Evolutionary conservation across 1,284 basidiomycete species (phyloP), one percentile per base, ranked within the genome.

Genomic region (Mycena citricolor): DNA sequence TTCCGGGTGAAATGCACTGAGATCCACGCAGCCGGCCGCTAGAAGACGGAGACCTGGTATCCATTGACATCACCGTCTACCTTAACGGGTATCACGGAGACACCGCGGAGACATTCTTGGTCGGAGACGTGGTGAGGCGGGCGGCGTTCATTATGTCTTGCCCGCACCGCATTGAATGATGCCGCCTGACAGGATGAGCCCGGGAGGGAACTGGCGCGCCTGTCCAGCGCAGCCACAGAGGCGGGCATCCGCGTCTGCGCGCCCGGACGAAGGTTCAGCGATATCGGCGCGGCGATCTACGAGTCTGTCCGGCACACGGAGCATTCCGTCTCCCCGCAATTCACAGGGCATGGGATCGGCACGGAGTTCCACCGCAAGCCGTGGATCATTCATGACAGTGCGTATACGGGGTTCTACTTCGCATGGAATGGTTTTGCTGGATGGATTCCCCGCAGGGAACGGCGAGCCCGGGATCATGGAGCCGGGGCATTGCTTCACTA

Each of bases 321-420:
- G 16, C 73, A 68, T 43, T 84, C 77, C 2, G 76, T 94, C 19
- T 93, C 88, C 28, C 68, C 75, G 8, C 79, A 88, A 44, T 91
- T 90, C 55, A 79, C 76, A 1, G 90, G 91, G 0, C 94, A 97
- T 63, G 93, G 94, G 0, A 95, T 97, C 45, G 90, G 92, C 2
- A 74, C 69, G 16, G 73, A 74, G 11, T 97, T 97, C 59, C 94
- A 97, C 61, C 73, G 80, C 13, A 71, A 81, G 19, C 94, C 94
- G 0, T 94, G 86, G 80, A 87, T 97, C 55, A 65, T 86, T 26
- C 93, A 97, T 61, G 61, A 64, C 44, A 38, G 67, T 67, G 47
- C 33, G 60, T 49, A n/a, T n/a, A n/a, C n/a, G 16, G 33, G n/a
- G 32, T 16, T 7, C 24, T 32, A 22, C 40, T 38, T 43, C 25